Evolutionary conservation across 2,329 filamentous ascomycete genomes (phyloP), one percentile per base, ranked within the genome.

Genomic region (Knufia fluminis): DNA sequence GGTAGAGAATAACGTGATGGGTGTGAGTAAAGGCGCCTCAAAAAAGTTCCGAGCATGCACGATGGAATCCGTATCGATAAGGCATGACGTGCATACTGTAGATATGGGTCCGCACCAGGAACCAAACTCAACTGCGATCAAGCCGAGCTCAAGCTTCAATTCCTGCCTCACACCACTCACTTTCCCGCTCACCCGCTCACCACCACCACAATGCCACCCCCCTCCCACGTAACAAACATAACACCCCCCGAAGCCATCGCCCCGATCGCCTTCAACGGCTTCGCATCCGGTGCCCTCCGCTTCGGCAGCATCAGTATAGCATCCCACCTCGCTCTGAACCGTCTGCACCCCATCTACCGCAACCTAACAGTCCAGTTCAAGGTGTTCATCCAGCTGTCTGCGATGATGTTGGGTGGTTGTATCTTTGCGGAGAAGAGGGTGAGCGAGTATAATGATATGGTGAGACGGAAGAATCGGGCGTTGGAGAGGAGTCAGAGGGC

Each of bases 311-410:
- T 72, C 50, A 71, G 68, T n/a, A 66, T 72, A 49, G 58, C 71
- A 20, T 65, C 68, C 2, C 70, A 72, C 57, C 64, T 72, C 61
- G 68, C 70, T 50, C 58, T 72, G 52, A 63, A 60, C 46, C 62
- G 68, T 43, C 57, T 59, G 4, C 66, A 66, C 35, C 68, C 62
- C 23, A 54, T 74, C 33, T 74, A 74, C 57, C 70, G 70, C 20
- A 66, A 68, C 4, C 57, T 74, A 51, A 74, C 71, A 12, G 63
- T 68, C 39, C 71, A 74, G 52, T 74, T 72, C 60, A 74, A 74
- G 53, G 66, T 72, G 23, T 73, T 71, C 54, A 56, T 74, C 31
- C 71, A 74, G 52, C 65, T 74, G 24, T 66, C 66, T 3, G 63
- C 60, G 28, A 72, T 73, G 70, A 73, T 66, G 3, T 59, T 73